Conservation (phyloP, 2,329 filamentous ascomycete genomes). For the Colletotrichum higginsianum region DNA sequence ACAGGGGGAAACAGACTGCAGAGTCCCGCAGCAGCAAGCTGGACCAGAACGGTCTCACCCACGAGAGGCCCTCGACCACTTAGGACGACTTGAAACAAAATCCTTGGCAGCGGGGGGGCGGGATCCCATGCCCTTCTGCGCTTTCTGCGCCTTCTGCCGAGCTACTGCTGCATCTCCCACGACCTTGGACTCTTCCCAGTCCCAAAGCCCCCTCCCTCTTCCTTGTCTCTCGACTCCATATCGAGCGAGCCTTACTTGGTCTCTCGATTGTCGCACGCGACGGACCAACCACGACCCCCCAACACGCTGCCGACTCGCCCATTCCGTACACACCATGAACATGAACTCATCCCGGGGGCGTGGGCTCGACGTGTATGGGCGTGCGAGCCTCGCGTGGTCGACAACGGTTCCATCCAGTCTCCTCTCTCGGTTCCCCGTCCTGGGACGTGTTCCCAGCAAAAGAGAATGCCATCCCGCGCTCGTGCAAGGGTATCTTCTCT, state of each 20-base stretch:
- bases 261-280: slow-evolving; percentile 10
- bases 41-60: slow-evolving; percentile 33
- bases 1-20: slow-evolving; percentile 6
- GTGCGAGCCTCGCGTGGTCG: slow-evolving; percentile 10
- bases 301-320: slow-evolving; percentile 26
- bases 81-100: slow-evolving; percentile 34
- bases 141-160: slow-evolving; percentile 1
- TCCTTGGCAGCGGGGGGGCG: not conserved
- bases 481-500: not conserved
- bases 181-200: slow-evolving; percentile 5
- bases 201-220: not conserved
- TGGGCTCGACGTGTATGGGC: slow-evolving; percentile 4
- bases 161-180: slow-evolving; percentile 13
- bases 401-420: slow-evolving; percentile 17
- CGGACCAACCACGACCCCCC: slow-evolving; percentile 27
- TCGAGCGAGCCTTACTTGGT: not conserved
- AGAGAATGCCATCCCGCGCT: slow-evolving; percentile 5
- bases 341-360: slow-evolving; percentile 1
- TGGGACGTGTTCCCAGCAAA: not conserved
- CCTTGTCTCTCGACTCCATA: not conserved
- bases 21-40: slow-evolving; percentile 17
- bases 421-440: not conserved
- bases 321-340: slow-evolving; percentile 16
- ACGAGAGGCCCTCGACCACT: slow-evolving; percentile 28
- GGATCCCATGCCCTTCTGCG: not conserved